Percentiles rank a stretch among this genome's conserved stretches.
These are phyloP conservation scores for Tulasnella sp. DNA, from an alignment of 768 basidiomycete species.

Conservation along the genomic window DNA sequence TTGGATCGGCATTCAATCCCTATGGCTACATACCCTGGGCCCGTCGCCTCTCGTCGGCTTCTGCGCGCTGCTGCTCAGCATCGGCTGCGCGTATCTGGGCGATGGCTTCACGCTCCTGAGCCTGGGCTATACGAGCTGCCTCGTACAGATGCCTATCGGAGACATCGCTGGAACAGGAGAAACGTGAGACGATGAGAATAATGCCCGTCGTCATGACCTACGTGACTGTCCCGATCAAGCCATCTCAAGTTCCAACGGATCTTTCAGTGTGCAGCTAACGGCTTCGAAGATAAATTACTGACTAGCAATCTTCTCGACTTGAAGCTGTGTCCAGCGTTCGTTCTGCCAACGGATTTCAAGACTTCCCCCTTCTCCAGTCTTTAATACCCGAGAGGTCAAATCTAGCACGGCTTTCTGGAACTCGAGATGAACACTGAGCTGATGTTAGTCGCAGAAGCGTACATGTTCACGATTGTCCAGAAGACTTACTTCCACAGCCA, in stretches of 20 bases:
- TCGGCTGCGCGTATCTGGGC: constrained; percentile 37
- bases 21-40: constrained; percentile 36
- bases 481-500: constrained; percentile 15
- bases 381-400: constrained; percentile 19
- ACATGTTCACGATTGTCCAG: not conserved
- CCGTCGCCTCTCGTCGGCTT: constrained; percentile 37
- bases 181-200: not conserved
- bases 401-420: constrained; percentile 12
- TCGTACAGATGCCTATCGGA: constrained; percentile 35
- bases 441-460: not conserved
- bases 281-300: constrained; percentile 6
- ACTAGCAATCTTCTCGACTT: constrained; percentile 30
- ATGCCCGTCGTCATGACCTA: not conserved
- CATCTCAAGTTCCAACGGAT: not conserved
- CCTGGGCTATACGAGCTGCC: constrained; percentile 37
- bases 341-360: constrained; percentile 33
- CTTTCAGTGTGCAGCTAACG: not conserved
- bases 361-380: constrained; percentile 17
- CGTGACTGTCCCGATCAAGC: constrained; percentile 27
- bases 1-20: not conserved
- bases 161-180: constrained; percentile 31
- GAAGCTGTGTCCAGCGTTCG: constrained; percentile 32
- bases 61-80: constrained; percentile 35
- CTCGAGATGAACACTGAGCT: constrained; percentile 29
- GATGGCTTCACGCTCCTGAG: constrained; percentile 37